Evolutionary conservation across 306 rosid species (phyloP), one percentile per base, ranked within the genome.

Genomic region (Trifolium fragiferum): DNA sequence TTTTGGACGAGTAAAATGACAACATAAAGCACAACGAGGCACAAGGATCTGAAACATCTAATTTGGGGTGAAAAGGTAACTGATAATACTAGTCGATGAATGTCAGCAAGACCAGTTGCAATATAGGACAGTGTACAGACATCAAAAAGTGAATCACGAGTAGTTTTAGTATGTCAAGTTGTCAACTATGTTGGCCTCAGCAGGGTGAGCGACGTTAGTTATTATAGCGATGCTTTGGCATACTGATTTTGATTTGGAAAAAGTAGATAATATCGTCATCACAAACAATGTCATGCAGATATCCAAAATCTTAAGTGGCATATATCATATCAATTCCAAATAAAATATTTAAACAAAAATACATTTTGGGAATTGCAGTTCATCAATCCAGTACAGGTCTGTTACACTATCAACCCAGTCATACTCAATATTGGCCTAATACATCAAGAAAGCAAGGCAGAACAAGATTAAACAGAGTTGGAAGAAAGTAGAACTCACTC

Each of bases 401-500:
- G 64, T 58, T 8, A 58, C 37, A 58, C 64, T 58, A 12, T 58
- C n/a, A 23, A 58, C 16, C 64, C 32, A 23, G 37, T 58, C 65
- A 62, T n/a, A 15, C 20, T 7, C 66, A 58, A 58, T 58, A 61
- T 15, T 15, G 44, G 13, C 14, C 6, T 58, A 32, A 50, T 43
- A 41, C 25, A 85, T 19, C 74, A 80, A n/a, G 27, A 62, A 20
- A 78, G 57, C 20, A 71, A 32, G 12, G 37, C 33, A 66, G 21
- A 23, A 60, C 23, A 49, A 30, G 77, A 61, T 54, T 51, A 53
- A 59, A 77, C n/a, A 41, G 49, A 19, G 12, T 21, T 67, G 76
- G 59, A 41, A 72, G 46, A 73, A 57, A 75, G 86, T 66, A 65
- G 58, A 80, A 91, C 98, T 84, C 85, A 94, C 98, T 94, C 89